Evolutionary conservation across 768 basidiomycete genomes (phyloP).

Genomic region (Tubosaeta sp.): DNA sequence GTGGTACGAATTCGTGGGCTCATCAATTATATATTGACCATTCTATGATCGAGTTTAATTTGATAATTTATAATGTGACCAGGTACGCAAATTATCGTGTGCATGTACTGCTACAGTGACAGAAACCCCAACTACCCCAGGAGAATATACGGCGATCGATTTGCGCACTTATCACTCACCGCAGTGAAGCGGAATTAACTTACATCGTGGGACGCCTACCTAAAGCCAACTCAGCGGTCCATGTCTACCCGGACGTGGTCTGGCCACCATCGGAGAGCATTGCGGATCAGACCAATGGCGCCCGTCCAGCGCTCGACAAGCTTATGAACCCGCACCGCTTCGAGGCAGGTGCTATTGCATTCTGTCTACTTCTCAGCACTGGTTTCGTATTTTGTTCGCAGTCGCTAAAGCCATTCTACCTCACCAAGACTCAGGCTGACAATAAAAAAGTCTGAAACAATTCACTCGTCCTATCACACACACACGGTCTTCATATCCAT

Average conservation of each 20-base stretch:
- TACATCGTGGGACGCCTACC: too few relatives aligned
- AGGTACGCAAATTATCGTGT: constrained; percentile 13
- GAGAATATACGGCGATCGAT: too few relatives aligned
- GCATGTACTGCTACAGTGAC: too few relatives aligned
- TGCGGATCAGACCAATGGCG: constrained; percentile 66
- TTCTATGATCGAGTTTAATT: not conserved
- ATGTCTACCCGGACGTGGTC: too few relatives aligned
- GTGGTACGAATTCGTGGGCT: not conserved
- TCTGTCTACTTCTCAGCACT: too few relatives aligned
- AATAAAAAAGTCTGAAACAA: constrained; percentile 45
- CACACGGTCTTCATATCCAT: not conserved
- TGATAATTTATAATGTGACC: not conserved
- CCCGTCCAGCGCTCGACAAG: constrained; percentile 67
- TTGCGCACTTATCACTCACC: too few relatives aligned
- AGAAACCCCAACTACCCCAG: too few relatives aligned
- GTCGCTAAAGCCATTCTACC: constrained; percentile 71
- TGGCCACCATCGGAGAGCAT: too few relatives aligned
- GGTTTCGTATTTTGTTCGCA: constrained; percentile 24
- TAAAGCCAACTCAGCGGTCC: too few relatives aligned
- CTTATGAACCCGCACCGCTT: constrained; percentile 86
- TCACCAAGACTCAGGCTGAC: constrained; percentile 85
- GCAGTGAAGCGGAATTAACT: too few relatives aligned
- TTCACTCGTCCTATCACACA: not conserved
- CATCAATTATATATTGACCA: too few relatives aligned
- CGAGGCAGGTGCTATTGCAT: constrained; percentile 48